Conservation (phyloP, 352 stramenopile genomes). For the Aphanomyces cochlioides region DNA sequence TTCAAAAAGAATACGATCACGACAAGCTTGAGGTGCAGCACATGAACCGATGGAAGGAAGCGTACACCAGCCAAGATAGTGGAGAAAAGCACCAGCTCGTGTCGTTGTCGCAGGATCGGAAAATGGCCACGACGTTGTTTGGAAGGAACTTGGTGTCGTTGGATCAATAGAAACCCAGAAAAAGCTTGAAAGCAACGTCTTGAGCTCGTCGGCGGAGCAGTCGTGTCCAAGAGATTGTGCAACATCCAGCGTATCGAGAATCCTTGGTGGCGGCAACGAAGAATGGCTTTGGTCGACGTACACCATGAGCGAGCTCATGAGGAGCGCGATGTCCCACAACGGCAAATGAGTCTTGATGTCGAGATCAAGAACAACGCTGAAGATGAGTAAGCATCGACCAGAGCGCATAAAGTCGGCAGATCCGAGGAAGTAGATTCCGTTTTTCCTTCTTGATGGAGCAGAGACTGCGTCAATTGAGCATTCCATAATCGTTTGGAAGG, state of each 20-base stretch:
- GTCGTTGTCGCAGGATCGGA: not conserved
- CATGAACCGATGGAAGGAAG: not conserved
- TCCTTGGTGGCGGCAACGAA: not conserved
- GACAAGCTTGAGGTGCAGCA: too few species aligned
- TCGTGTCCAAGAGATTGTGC: not conserved
- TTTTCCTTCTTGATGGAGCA: not conserved
- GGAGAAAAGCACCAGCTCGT: not conserved
- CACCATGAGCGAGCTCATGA: conserved; percentile 4
- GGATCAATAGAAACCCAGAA: not conserved
- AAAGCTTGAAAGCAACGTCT: not conserved
- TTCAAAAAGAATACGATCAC: not conserved
- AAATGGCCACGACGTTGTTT: not conserved
- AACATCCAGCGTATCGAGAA: conserved; percentile 8
- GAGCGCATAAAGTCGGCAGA: conserved; percentile 27
- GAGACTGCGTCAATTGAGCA: not conserved
- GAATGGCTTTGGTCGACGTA: not conserved
- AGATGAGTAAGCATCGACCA: conserved; percentile 17
- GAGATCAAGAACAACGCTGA: not conserved
- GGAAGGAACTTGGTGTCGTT: not conserved
- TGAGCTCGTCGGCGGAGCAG: conserved; percentile 7
- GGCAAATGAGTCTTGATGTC: not conserved
- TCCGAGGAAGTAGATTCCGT: conserved; percentile 26
- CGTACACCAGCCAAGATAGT: not conserved
- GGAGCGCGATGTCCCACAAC: conserved; percentile 3
- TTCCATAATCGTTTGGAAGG: not conserved